Percentiles rank a stretch among this genome's conserved stretches.
Evolutionary conservation across 2,329 filamentous ascomycete species (phyloP).

Genomic region (Exophiala sp.): DNA sequence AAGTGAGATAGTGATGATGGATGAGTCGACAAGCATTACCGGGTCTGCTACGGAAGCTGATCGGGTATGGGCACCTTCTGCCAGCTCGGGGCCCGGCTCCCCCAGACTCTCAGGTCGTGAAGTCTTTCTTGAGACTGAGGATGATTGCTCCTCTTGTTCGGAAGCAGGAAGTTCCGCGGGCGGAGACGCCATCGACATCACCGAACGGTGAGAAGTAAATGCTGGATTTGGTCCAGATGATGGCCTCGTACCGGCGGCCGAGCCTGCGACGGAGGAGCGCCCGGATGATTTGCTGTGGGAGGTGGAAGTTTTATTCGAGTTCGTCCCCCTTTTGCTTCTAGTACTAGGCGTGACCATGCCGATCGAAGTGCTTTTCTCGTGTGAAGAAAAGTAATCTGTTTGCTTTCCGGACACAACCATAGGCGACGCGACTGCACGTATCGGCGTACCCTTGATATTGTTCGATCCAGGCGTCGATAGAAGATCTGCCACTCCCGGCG

Average conservation of each 20-base stretch:
- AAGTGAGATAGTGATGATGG: constrained; percentile 5
- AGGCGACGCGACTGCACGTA: constrained; percentile 14
- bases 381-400: constrained; percentile 13
- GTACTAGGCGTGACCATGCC: constrained; percentile 13
- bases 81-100: constrained; percentile 25
- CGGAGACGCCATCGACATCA: constrained; percentile 24
- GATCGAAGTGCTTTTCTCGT: constrained; percentile 14
- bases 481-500: constrained; percentile 15
- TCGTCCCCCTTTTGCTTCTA: constrained; percentile 3
- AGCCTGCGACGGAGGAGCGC: constrained; percentile 9
- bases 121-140: constrained; percentile 7
- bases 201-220: constrained; percentile 23
- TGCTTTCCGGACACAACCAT: constrained; percentile 5
- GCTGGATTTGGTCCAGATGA: constrained; percentile 18
- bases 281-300: constrained; percentile 4
- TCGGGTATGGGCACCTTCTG: constrained; percentile 9
- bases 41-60: constrained; percentile 11
- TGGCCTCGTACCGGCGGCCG: constrained; percentile 9
- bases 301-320: constrained; percentile 7
- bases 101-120: constrained; percentile 20
- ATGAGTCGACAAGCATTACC: constrained; percentile 6
- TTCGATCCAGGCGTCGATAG: constrained; percentile 10
- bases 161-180: constrained; percentile 20
- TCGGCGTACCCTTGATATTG: constrained; percentile 14
- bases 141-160: constrained; percentile 2